Conservation (phyloP, 441 rosid genomes). For the Populus hybrid region DNA sequence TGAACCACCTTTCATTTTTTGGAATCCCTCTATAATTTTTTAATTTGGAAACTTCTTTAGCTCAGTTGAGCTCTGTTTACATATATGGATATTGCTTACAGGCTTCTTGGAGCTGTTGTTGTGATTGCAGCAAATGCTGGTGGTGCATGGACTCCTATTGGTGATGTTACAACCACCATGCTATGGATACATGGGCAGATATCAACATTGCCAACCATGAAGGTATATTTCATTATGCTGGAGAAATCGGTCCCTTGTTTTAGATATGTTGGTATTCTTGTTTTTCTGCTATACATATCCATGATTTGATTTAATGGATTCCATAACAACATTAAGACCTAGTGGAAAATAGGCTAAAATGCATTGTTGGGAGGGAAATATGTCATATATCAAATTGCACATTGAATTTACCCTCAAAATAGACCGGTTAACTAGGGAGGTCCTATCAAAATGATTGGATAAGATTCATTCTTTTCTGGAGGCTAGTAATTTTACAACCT, state of each 20-base stretch:
- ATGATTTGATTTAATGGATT: background rate
- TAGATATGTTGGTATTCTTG: background rate
- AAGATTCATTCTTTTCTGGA: background rate
- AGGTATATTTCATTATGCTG: conserved; percentile 38
- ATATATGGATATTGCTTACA: conserved; percentile 22
- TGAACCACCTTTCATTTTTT: background rate
- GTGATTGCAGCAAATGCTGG: conserved; percentile 97
- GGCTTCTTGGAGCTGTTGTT: conserved; percentile 92
- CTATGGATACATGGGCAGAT: conserved; percentile 96
- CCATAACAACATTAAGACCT: background rate
- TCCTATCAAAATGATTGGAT: background rate
- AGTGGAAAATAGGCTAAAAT: background rate
- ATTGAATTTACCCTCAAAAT: background rate
- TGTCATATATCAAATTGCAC: background rate
- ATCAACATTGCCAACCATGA: conserved; percentile 77
- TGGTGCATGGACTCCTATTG: conserved; percentile 98
- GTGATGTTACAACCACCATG: conserved; percentile 98
- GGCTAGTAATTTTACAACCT: background rate
- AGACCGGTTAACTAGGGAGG: background rate
- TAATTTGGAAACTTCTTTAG: background rate
- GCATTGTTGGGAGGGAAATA: background rate
- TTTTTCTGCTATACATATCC: background rate
- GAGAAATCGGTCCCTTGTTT: background rate
- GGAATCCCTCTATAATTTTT: background rate
- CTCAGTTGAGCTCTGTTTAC: background rate